Base-by-base conservation (phyloP, 164 flowering plant species). In the Aristolochia californica region DNA sequence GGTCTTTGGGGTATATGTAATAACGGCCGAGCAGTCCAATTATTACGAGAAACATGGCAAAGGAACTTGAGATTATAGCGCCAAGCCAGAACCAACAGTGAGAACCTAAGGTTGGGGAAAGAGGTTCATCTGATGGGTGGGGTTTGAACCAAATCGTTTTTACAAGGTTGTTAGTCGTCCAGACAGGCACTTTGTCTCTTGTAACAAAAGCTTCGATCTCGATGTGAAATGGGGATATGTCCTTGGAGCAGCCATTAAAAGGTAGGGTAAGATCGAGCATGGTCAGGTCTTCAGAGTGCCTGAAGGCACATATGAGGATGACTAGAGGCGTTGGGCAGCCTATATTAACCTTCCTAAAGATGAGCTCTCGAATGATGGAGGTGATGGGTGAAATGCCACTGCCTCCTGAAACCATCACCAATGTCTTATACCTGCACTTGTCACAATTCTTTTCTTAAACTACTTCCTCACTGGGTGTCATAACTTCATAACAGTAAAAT, bases 401-500 rank as follows among this genome's bases (percentile, higher is more conserved):
- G 0, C 97, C 95, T 64, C 91, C 95, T 58, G 88, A 72, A 53
- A 91, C 79, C 91, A 87, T 70, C 70, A 86, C 95, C 10, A 91
- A 71, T 2, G 57, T 69, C 56, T 88, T 91, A 55, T 88, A 80
- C 78, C 98, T 91, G 78, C 40, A 34, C 40, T 34, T 5, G 40
- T 34, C 10, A 2, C 40, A 1, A 34, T 28, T 2, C 7, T 28
- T 28, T 28, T 28, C 7, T 2, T 28, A 28, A 28, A 3, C 7
- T 28, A 28, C 3, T 28, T 28, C 3, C 3, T 28, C 7, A 28
- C 7, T 28, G 7, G 2, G 2, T 28, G 2, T 7, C 30, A 28
- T 7, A 28, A 28, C 2, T 28, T 28, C 2, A 28, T 28, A 28
- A 28, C 7, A 28, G 7, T 28, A 28, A 28, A 2, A 2, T 28